phyloP scores from a whole-genome alignment of 2,329 filamentous ascomycete genomes.

The Diplodia intermedia region DNA sequence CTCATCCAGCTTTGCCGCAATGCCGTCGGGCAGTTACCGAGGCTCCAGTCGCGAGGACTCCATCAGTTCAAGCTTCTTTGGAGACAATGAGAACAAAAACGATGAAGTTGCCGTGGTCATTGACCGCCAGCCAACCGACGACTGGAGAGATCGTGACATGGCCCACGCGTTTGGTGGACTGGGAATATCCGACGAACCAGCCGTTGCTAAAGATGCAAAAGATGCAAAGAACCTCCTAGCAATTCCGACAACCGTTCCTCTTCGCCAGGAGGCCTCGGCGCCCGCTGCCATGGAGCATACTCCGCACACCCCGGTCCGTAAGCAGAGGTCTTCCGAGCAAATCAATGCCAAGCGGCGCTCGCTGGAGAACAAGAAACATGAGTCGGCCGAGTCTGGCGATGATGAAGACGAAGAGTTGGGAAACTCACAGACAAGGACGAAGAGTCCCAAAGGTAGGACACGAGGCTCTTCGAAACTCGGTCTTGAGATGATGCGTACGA shows the following conservation, averaged over 20 bases:
- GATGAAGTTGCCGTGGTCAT: slow-evolving; percentile 81
- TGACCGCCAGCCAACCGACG: slow-evolving; percentile 73
- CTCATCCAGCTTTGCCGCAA: slow-evolving; percentile 74
- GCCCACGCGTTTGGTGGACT: slow-evolving; percentile 66
- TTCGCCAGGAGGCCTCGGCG: slow-evolving; percentile 60
- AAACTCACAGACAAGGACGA: slow-evolving; percentile 59
- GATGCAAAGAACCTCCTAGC: slow-evolving; percentile 37
- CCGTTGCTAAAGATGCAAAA: slow-evolving; percentile 35
- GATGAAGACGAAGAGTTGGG: slow-evolving; percentile 94
- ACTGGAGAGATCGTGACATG: slow-evolving; percentile 72
- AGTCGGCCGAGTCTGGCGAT: slow-evolving; percentile 86
- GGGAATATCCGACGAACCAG: slow-evolving; percentile 72
- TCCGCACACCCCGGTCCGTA: slow-evolving; percentile 53
- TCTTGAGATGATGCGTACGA: slow-evolving; percentile 97
- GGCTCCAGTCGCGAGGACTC: slow-evolving; percentile 87
- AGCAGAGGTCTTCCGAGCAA: slow-evolving; percentile 74
- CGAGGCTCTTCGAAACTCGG: slow-evolving; percentile 77
- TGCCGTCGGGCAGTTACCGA: slow-evolving; percentile 76
- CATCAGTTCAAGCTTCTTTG: slow-evolving; percentile 85
- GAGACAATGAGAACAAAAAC: slow-evolving; percentile 79
- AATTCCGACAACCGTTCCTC: slow-evolving; percentile 44
- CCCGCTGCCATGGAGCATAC: slow-evolving; percentile 62
- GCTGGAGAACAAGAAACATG: slow-evolving; percentile 73
- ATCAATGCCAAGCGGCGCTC: slow-evolving; percentile 77
- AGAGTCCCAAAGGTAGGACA: slow-evolving; percentile 55